Base-by-base conservation (phyloP, 768 basidiomycete species). In the Podaxis mareebaensis region DNA sequence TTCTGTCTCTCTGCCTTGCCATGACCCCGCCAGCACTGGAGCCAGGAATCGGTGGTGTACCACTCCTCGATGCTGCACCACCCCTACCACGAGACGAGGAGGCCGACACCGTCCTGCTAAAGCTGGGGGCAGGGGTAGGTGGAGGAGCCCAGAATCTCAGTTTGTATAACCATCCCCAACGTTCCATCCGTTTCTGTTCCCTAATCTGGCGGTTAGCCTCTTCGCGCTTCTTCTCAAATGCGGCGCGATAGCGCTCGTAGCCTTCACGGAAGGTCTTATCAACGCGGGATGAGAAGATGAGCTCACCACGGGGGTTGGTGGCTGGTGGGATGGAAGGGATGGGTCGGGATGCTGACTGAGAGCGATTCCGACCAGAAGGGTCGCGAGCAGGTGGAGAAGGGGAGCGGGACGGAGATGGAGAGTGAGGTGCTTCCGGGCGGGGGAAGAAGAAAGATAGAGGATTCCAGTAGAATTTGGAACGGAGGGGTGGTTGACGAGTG, bases 271-370 rank as follows among this genome's bases (percentile, higher is more conserved):
- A 99, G 20, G 74, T 70, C 57, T 83, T 83, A 64, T 93, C 90
- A 20, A 99, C 90, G 52, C 92, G 87, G 11, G 90, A 92, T 2
- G 92, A 95, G 76, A 99, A 97, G 60, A 99, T 97, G 64, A 99
- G 86, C 72, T 99, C 97, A 55, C 97, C 96, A 13, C 96, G 89
- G 3, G 96, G 95, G 74, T 95, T 97, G 30, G 81, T 80, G 13
- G 94, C 83, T 0, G 95, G 93, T 2, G 95, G 95, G 46, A 97
- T 96, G n/a, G 93, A 86, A 0, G 89, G 79, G 61, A 93, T 88
- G 55, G 83, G 83, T 26, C 83, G 75, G 30, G 85, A 81, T 5
- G 82, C 80, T 38, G 72, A 71, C 3, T 67, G 68, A 2, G 76
- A 72, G n/a, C 78, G 72, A 6, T 77, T 60, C 49, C 73, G 71